Conservation (phyloP, 192 early-diverging fungal species). For the Helicostylum pulchrum region DNA sequence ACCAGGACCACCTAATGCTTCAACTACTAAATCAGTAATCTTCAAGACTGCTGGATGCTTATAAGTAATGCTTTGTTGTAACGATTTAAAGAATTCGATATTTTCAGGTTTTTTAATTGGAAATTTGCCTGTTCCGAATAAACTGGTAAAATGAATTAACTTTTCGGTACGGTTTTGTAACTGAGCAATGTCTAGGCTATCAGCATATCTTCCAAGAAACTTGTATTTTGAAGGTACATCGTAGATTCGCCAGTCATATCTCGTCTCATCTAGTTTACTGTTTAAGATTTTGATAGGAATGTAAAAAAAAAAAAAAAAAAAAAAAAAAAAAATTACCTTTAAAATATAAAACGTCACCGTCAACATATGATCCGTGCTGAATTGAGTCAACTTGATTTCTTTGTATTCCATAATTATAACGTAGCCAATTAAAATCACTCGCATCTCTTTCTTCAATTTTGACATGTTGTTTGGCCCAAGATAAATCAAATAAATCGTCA, state of each 20-base stretch:
- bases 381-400: neutral
- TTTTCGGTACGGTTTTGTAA: constrained; percentile 21
- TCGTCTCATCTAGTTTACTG: constrained; percentile 20
- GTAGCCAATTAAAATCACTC: constrained; percentile 28
- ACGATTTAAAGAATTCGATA: constrained; percentile 29
- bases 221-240: constrained; percentile 17
- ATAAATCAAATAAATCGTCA: constrained; percentile 35
- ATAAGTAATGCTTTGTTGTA: constrained; percentile 33
- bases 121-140: constrained; percentile 36
- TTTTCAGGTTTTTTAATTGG: constrained; percentile 29
- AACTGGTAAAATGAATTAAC: constrained; percentile 31
- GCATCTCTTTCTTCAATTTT: constrained; percentile 25
- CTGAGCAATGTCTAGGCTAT: constrained; percentile 23
- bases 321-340: too few species aligned
- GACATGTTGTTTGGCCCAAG: constrained; percentile 34
- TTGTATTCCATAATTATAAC: constrained; percentile 17
- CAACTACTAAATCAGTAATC: constrained; percentile 19
- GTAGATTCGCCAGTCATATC: constrained; percentile 39
- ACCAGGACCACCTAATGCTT: constrained; percentile 27
- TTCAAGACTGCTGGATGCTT: constrained; percentile 29
- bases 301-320: too few species aligned
- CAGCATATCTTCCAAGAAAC: constrained; percentile 29
- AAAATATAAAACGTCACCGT: constrained; percentile 37
- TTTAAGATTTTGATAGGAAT: too few species aligned
- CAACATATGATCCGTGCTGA: constrained; percentile 20